Evolutionary conservation across 495 filamentous ascomycete species (phyloP), one percentile per base, ranked within the genome.

Genomic region (Penicillium steckii): DNA sequence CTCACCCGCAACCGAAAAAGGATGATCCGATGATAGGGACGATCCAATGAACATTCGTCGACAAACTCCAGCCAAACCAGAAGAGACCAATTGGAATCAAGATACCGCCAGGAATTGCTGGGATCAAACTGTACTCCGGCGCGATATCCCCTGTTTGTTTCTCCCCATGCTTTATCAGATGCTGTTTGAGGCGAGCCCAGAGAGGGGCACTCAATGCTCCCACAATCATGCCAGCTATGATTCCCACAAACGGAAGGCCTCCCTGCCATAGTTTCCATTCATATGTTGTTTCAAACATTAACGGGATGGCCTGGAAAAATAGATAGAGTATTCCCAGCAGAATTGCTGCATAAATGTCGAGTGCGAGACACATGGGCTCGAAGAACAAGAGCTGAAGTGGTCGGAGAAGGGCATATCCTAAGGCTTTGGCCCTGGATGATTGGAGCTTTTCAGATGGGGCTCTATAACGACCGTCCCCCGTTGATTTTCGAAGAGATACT

Each of bases 291-390:
- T 70, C 56, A 61, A 92, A 92, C 4, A 90, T 80, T 15, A 90
- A 65, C 0, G 84, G 77, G 57, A 90, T 90, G 0, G 87, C 87
- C n/a, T 87, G 86, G 63, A 92, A 91, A 69, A 91, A 91, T 9
- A 92, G 76, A 60, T 92, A 91, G 0, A 91, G 67, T 24, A 89
- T 79, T 4, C 86, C 88, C 0, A 89, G 73, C 8, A 90, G 69
- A 15, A 92, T 69, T 26, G 87, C 84, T 9, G 82, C 78, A 52
- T 88, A 84, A 22, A 87, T 57, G 62, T 86, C 87, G 12, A 91
- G 79, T 41, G 83, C 70, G 10, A 86, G 63, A 25, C 77, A 80
- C 84, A 91, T 91, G 26, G 85, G 85, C 66, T 91, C 88, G 23
- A 85, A 75, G 42, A 85, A 53, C 13, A 91, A 76, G 1, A 92